These are phyloP conservation scores for Miscanthus sacchariflorus DNA, from an alignment of 202 grass and related monocot species.

Conservation along the genomic window DNA sequence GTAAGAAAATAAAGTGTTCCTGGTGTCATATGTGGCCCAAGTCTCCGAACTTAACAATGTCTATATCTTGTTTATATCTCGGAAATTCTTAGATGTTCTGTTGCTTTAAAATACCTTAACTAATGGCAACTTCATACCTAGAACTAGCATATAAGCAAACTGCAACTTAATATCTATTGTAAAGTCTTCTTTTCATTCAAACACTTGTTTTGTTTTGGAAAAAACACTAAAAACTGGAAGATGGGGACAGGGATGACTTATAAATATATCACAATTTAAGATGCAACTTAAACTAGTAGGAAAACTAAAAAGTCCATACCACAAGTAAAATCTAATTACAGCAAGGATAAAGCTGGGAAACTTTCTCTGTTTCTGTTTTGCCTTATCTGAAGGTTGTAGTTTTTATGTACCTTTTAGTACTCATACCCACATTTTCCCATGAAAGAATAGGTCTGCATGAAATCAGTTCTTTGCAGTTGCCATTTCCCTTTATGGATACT, in stretches of 20 bases:
- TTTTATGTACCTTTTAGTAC: constrained; percentile 1
- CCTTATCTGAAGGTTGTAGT: constrained; percentile 15
- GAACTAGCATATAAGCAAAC: constrained; percentile 34
- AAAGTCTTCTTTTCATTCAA: neutral
- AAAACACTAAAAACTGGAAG: constrained; percentile 8
- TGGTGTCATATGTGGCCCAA: constrained; percentile 1
- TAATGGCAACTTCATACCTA: constrained; percentile 4
- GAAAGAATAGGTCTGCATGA: neutral
- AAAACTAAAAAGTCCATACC: neutral
- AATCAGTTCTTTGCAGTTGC: constrained; percentile 16
- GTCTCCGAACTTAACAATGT: neutral
- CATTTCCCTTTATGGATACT: constrained; percentile 9
- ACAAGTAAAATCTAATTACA: neutral
- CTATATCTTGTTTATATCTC: constrained; percentile 6
- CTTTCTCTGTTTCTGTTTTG: neutral
- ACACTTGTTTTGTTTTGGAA: neutral
- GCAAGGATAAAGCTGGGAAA: neutral
- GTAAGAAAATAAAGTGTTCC: constrained; percentile 19
- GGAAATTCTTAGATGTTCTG: constrained; percentile 18
- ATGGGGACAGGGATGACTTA: neutral
- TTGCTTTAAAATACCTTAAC: constrained; percentile 8
- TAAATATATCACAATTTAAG: neutral
- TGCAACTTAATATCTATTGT: neutral
- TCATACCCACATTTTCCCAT: neutral
- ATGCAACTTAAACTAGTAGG: neutral